Evolutionary conservation across 441 rosid genomes (phyloP).

Genomic region (Pelargonium citronellum): DNA sequence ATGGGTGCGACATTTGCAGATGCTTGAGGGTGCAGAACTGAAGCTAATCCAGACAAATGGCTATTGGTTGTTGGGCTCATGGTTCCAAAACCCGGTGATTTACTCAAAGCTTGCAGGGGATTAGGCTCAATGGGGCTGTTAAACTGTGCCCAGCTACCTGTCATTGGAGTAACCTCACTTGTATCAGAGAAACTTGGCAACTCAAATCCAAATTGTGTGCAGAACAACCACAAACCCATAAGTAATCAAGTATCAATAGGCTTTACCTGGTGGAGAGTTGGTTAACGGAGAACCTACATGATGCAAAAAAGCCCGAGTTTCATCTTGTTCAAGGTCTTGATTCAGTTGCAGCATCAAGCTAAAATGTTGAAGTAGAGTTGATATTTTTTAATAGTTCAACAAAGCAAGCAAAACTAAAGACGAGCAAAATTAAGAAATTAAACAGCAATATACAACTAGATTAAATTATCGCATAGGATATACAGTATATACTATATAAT

Average conservation of each 20-base stretch:
- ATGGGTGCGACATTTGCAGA: constrained; percentile 61
- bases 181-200: constrained; percentile 18
- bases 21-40: constrained; percentile 51
- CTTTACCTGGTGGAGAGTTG: constrained; percentile 76
- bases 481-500: too few species aligned
- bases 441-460: background rate
- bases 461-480: too few species aligned
- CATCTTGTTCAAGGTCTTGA: constrained; percentile 73
- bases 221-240: background rate
- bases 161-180: background rate
- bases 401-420: background rate
- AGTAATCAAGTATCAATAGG: background rate
- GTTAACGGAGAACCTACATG: constrained; percentile 74
- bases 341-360: constrained; percentile 58
- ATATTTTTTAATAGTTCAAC: background rate
- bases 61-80: constrained; percentile 39
- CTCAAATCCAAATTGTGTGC: constrained; percentile 12
- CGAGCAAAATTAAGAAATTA: background rate
- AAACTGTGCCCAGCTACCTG: constrained; percentile 73
- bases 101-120: constrained; percentile 48
- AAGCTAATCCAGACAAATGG: constrained; percentile 64
- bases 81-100: constrained; percentile 50
- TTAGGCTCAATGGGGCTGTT: constrained; percentile 60
- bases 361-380: constrained; percentile 13
- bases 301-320: constrained; percentile 49